Evolutionary conservation across 2,329 filamentous ascomycete species (phyloP).

Genomic region (Verticillium klebahnii): DNA sequence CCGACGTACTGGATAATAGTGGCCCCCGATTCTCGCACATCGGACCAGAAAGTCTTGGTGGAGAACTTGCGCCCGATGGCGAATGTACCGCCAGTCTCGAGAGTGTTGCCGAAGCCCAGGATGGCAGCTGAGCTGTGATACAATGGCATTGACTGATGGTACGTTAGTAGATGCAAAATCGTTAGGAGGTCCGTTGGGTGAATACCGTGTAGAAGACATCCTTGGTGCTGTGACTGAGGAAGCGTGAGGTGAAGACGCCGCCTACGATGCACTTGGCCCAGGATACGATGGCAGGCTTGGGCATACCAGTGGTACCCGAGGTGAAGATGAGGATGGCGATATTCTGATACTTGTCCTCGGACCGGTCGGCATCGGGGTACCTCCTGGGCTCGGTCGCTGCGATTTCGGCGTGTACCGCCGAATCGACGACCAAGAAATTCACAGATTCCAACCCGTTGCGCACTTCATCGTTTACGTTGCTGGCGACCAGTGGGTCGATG

Average conservation of each 20-base stretch:
- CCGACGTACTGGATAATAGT: conserved; percentile 85
- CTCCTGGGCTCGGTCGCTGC: conserved; percentile 46
- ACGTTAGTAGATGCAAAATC: not conserved
- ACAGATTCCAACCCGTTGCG: conserved; percentile 43
- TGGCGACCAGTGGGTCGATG: conserved; percentile 58
- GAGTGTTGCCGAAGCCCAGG: conserved; percentile 59
- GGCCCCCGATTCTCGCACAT: conserved; percentile 64
- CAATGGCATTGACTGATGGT: conserved; percentile 70
- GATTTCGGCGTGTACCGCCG: conserved; percentile 52
- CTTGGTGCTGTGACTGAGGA: conserved; percentile 51
- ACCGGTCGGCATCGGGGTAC: conserved; percentile 52
- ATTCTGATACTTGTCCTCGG: conserved; percentile 43
- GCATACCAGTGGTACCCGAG: conserved; percentile 78
- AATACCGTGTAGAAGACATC: conserved; percentile 75
- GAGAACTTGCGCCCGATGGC: conserved; percentile 76
- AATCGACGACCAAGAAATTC: conserved; percentile 57
- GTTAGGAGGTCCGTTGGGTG: not conserved
- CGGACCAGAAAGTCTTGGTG: conserved; percentile 70
- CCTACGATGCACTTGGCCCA: conserved; percentile 61
- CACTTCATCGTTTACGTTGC: conserved; percentile 54
- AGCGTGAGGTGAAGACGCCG: conserved; percentile 45
- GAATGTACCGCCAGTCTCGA: conserved; percentile 60
- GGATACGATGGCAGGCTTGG: conserved; percentile 74
- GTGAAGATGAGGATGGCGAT: conserved; percentile 79
- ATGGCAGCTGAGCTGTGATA: conserved; percentile 79